Conservation (phyloP, 2,329 filamentous ascomycete genomes). For the Helotiales sp. region DNA sequence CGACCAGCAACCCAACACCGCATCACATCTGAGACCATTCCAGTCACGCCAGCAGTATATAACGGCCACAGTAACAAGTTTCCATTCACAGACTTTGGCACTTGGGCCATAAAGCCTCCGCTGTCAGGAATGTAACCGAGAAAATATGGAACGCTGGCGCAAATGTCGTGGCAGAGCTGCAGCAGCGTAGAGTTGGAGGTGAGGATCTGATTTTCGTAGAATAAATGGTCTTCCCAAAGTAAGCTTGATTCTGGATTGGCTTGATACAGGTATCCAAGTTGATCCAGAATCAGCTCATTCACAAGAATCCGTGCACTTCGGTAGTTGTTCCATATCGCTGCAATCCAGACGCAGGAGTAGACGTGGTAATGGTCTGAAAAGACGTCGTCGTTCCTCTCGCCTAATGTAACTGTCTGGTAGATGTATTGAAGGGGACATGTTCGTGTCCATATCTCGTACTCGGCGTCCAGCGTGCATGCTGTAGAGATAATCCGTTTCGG, state of each 20-base stretch:
- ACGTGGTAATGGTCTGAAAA: conserved; percentile 39
- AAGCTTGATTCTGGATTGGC: conserved; percentile 14
- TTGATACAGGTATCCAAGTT: conserved; percentile 31
- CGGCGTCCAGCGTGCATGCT: conserved; percentile 28
- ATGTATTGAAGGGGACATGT: conserved; percentile 24
- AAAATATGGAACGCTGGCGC: conserved; percentile 36
- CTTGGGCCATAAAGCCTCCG: not conserved
- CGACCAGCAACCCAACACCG: conserved; percentile 36
- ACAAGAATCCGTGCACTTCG: conserved; percentile 35
- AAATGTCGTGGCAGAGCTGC: conserved; percentile 37
- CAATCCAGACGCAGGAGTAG: conserved; percentile 35
- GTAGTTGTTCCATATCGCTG: conserved; percentile 40
- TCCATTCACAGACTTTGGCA: conserved; percentile 31
- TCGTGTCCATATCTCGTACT: conserved; percentile 29
- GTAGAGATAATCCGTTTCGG: conserved; percentile 28
- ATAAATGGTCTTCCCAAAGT: conserved; percentile 12
- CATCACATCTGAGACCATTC: conserved; percentile 34
- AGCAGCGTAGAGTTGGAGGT: conserved; percentile 26
- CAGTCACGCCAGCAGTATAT: conserved; percentile 33
- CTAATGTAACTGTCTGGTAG: conserved; percentile 30
- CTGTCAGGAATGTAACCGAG: conserved; percentile 26
- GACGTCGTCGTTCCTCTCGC: conserved; percentile 28
- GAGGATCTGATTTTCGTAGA: conserved; percentile 28
- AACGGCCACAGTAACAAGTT: conserved; percentile 39
- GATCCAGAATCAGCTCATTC: conserved; percentile 36